Evolutionary conservation across 1,139 yeast species (phyloP), one percentile per base, ranked within the genome.

Genomic region (Pichia sp.): DNA sequence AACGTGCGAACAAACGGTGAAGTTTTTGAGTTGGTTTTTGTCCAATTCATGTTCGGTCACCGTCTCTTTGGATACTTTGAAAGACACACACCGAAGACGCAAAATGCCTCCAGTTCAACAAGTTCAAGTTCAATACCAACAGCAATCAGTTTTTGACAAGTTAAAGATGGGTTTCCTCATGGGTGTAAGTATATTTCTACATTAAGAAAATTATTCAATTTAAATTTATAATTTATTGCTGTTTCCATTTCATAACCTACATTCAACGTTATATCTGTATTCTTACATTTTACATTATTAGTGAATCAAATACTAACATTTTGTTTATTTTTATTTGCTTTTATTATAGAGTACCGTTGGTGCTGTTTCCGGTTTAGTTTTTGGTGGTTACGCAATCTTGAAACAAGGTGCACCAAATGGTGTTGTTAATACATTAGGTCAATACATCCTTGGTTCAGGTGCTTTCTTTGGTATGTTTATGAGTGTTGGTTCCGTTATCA

Each of bases 391-490:
- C 65, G 86, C 97, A 55, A 87, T 95, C 58, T 72, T 89, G 62
- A 95, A 91, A 56, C 84, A 87, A 60, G 99, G 99, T 18, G 99
- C 99, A n/a, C 98, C 99, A 50, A 87, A 89, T 65, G 99, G 99
- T 53, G 89, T 89, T 56, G 86, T 93, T 84, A 84, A 96, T 73
- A 91, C 97, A 8, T 74, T 95, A 65, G 99, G 99, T 51, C 96
- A 91, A 72, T 93, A 90, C 71, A 91, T 95, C 72, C 84, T 88
- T 69, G 98, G 98, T 51, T 89, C 97, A 7, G 97, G 96, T 16
- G 97, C 95, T 48, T 93, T 97, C 16, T 93, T 95, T 70, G 96
- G 96, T 30, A 79, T 91, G 65, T 90, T 93, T 69, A 91, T 93
- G 98, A 87, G 96, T 46, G 85, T 90, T 62, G 96, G 97, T 41